A percentile compares a stretch with the other conserved stretches of the same genome.
Conservation (phyloP, 2,329 filamentous ascomycete species). For the Sporothrix pseudoabietina region DNA sequence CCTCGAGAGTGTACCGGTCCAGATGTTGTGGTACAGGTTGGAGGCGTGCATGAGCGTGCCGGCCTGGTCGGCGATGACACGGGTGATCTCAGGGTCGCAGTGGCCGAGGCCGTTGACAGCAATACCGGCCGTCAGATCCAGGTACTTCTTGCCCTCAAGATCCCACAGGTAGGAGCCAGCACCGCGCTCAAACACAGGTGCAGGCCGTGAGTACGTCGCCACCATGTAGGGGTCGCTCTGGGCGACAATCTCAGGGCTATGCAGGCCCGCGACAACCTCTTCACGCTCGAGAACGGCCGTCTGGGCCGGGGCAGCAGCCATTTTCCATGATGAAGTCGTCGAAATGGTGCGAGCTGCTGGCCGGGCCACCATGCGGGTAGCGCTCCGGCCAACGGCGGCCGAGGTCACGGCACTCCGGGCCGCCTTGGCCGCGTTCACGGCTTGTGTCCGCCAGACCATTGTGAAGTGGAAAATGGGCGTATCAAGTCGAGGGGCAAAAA, state of each 20-base stretch:
- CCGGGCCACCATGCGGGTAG: conserved; percentile 19
- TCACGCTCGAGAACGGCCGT: conserved; percentile 5
- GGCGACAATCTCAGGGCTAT: conserved; percentile 70
- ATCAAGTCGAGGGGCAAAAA: background rate
- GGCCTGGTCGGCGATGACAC: conserved; percentile 66
- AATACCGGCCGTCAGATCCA: conserved; percentile 95
- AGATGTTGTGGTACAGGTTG: conserved; percentile 96
- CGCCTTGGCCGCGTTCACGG: conserved; percentile 29
- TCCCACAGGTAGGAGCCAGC: conserved; percentile 89
- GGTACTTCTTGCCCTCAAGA: conserved; percentile 81
- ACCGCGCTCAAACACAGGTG: conserved; percentile 86
- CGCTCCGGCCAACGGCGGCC: background rate
- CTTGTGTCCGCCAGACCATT: conserved; percentile 33
- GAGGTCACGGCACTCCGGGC: conserved; percentile 24
- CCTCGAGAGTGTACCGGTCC: conserved; percentile 88
- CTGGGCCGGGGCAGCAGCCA: conserved; percentile 2
- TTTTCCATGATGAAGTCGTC: background rate
- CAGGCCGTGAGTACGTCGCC: conserved; percentile 87
- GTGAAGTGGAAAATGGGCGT: background rate
- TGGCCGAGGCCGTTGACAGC: conserved; percentile 93
- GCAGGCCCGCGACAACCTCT: conserved; percentile 16
- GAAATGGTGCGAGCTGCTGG: conserved; percentile 19
- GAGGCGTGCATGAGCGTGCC: conserved; percentile 85
- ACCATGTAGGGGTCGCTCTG: conserved; percentile 89
- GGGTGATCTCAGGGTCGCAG: conserved; percentile 75